Percentiles rank a stretch among this genome's conserved stretches.
These are phyloP conservation scores for Kluyveromyces sp. DNA, from an alignment of 1,139 yeast species.

Conservation along the genomic window DNA sequence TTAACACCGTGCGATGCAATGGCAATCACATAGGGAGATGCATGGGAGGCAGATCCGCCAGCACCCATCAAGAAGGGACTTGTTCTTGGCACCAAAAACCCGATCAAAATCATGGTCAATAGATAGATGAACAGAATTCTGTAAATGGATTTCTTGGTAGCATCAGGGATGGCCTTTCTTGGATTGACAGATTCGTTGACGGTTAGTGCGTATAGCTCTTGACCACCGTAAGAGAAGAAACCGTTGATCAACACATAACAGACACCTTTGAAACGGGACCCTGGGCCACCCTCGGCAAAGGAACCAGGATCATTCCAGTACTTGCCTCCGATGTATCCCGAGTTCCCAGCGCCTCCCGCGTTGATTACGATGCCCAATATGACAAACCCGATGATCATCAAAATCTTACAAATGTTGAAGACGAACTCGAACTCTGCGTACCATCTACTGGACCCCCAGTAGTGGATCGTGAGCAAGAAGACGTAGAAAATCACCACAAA, in stretches of 20 bases:
- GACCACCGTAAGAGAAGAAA: conserved; percentile 80
- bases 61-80: conserved; percentile 43
- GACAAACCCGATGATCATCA: conserved; percentile 56
- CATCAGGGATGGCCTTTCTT: conserved; percentile 58
- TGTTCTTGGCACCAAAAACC: conserved; percentile 58
- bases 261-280: conserved; percentile 58
- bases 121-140: conserved; percentile 59
- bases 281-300: conserved; percentile 18
- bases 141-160: conserved; percentile 69
- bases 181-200: conserved; percentile 86
- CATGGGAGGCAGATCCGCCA: conserved; percentile 36
- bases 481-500: conserved; percentile 57
- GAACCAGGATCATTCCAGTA: conserved; percentile 63
- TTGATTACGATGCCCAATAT: conserved; percentile 53
- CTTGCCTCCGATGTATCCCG: conserved; percentile 53
- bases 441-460: conserved; percentile 55
- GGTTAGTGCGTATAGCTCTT: conserved; percentile 74
- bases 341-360: conserved; percentile 58
- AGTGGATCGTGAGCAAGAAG: conserved; percentile 46
- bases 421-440: conserved; percentile 70
- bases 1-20: conserved; percentile 62
- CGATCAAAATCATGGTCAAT: conserved; percentile 53
- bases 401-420: conserved; percentile 49
- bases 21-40: conserved; percentile 73
- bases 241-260: conserved; percentile 75